phyloP scores from a whole-genome alignment of 495 filamentous ascomycete genomes.

The Aspergillus bertholletiae region DNA sequence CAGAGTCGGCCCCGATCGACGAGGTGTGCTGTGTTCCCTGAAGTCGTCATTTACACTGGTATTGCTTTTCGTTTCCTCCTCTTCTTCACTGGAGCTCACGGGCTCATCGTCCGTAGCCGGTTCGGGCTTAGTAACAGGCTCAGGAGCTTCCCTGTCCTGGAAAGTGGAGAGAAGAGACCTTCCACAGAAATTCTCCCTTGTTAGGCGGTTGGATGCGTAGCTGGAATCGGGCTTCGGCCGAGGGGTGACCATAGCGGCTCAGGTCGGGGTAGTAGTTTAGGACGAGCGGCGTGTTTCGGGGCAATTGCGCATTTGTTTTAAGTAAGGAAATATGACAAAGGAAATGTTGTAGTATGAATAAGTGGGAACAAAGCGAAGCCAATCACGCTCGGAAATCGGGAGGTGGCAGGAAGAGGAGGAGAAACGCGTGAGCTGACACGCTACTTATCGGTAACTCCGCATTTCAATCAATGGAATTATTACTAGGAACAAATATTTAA shows the following conservation, averaged over 20 bases:
- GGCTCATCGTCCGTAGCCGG: constrained; percentile 28
- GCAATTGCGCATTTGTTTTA: not conserved
- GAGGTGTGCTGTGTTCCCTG: constrained; percentile 9
- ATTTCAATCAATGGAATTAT: not conserved
- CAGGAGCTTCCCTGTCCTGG: constrained; percentile 1
- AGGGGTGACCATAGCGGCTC: constrained; percentile 12
- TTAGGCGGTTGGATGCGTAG: constrained; percentile 19
- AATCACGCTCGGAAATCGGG: not conserved
- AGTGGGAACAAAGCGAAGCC: not conserved
- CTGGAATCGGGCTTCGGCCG: constrained; percentile 23
- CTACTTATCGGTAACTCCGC: constrained; percentile 9
- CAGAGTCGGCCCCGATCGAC: constrained; percentile 12
- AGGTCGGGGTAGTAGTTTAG: not conserved
- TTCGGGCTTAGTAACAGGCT: constrained; percentile 6
- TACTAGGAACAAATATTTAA: too few relatives aligned
- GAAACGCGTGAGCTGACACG: constrained; percentile 12
- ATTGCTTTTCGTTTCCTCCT: constrained; percentile 16
- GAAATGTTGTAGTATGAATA: not conserved
- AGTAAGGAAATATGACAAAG: not conserved
- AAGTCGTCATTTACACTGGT: constrained; percentile 5
- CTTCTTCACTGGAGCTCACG: constrained; percentile 26
- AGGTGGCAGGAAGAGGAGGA: constrained; percentile 1
- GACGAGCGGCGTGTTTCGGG: not conserved
- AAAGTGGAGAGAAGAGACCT: constrained; percentile 24
- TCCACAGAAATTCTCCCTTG: not conserved